phyloP scores from a whole-genome alignment of 2,329 filamentous ascomycete species.

The Myriosclerotinia duriaeana region DNA sequence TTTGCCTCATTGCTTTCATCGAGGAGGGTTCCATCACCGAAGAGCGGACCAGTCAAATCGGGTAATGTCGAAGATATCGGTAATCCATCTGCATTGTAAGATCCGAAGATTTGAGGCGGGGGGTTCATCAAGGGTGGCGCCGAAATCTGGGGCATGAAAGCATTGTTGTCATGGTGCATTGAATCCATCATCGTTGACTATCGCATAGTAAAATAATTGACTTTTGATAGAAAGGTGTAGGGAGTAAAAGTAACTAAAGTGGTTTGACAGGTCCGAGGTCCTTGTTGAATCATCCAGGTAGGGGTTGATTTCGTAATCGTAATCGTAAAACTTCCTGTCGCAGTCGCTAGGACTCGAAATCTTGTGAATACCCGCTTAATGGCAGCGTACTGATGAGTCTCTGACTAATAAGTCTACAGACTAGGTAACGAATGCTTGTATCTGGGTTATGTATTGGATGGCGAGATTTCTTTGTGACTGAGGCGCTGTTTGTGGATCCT shows the following conservation, averaged over 20 bases:
- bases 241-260: not conserved
- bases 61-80: conserved; percentile 55
- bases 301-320: conserved; percentile 21
- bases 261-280: not conserved
- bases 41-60: conserved; percentile 61
- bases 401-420: no score
- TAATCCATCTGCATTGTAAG: conserved; percentile 60
- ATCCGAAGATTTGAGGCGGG: conserved; percentile 68
- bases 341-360: conserved; percentile 7
- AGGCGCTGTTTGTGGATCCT: conserved; percentile 17
- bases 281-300: not conserved
- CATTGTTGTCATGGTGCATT: conserved; percentile 24
- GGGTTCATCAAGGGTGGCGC: conserved; percentile 62
- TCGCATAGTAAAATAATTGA: conserved; percentile 14
- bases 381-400: no score
- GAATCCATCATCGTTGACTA: conserved; percentile 30
- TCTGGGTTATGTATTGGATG: not conserved
- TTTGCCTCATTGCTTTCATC: conserved; percentile 77
- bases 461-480: conserved; percentile 4
- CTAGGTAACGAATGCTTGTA: no score
- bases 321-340: conserved; percentile 14
- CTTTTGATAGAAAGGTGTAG: not conserved
- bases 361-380: not conserved
- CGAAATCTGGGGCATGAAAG: conserved; percentile 58
- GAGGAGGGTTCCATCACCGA: conserved; percentile 56